Evolutionary conservation across 106 monocot genomes (phyloP).

Genomic region (Apostasia ramifera): DNA sequence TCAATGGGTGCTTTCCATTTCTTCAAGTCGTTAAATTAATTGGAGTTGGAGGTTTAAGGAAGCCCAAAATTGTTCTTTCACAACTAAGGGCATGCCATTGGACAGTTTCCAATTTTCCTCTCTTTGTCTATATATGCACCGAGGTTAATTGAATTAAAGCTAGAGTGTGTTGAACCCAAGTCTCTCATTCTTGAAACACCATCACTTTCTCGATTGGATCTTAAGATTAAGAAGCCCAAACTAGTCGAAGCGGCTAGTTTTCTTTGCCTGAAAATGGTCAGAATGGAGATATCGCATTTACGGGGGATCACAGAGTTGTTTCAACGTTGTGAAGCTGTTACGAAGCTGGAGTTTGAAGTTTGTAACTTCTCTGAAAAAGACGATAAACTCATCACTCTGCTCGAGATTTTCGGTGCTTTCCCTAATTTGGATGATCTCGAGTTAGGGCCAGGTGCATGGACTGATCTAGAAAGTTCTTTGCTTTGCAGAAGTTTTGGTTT

Average conservation of each 20-base stretch:
- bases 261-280: slow-evolving; percentile 14
- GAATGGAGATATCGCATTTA: slow-evolving; percentile 28
- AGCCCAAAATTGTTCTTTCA: slow-evolving; percentile 33
- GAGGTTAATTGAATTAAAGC: slow-evolving; percentile 29
- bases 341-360: slow-evolving; percentile 23
- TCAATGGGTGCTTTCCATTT: slow-evolving; percentile 44
- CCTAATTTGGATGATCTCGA: slow-evolving; percentile 22
- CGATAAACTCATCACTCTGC: slow-evolving; percentile 1
- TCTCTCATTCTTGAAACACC: slow-evolving; percentile 31
- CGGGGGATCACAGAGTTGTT: slow-evolving; percentile 15
- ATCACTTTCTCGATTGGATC: slow-evolving; percentile 20
- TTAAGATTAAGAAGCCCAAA: slow-evolving; percentile 21
- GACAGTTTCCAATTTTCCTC: slow-evolving; percentile 42
- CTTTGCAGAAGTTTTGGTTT: no score
- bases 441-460: slow-evolving; percentile 22
- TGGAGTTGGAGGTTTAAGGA: slow-evolving; percentile 44
- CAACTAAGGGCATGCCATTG: slow-evolving; percentile 29
- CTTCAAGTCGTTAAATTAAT: slow-evolving; percentile 45
- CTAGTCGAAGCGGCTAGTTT: slow-evolving; percentile 4
- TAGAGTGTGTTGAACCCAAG: slow-evolving; percentile 43
- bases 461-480: slow-evolving; percentile 14
- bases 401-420: slow-evolving; percentile 19
- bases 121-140: slow-evolving; percentile 35
- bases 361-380: not conserved
- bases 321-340: slow-evolving; percentile 5